A percentile compares a stretch with the other conserved stretches of the same genome.
Evolutionary conservation across 2,329 filamentous ascomycete genomes (phyloP).

Genomic region (Endoconidiophora laricicola): DNA sequence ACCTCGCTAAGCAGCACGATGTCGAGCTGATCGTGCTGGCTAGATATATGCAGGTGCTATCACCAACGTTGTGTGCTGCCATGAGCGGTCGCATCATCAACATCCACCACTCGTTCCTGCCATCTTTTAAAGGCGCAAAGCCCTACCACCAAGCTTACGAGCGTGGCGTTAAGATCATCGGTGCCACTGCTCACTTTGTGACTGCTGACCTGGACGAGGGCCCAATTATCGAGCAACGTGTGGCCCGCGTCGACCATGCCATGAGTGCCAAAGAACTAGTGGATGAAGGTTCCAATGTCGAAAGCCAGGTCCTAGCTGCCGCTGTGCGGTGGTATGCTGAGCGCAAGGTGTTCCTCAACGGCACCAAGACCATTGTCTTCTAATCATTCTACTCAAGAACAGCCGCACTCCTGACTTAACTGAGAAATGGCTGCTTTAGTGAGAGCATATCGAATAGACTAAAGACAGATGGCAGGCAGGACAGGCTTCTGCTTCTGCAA

Average conservation of each 20-base stretch:
- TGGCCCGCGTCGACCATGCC: slow-evolving; percentile 59
- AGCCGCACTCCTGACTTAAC: too few relatives aligned
- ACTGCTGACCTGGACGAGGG: slow-evolving; percentile 74
- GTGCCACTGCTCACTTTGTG: slow-evolving; percentile 73
- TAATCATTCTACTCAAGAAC: background rate
- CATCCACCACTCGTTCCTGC: slow-evolving; percentile 78
- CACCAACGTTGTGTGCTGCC: slow-evolving; percentile 51
- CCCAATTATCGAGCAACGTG: slow-evolving; percentile 74
- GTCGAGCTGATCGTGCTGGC: slow-evolving; percentile 70
- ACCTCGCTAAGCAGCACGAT: slow-evolving; percentile 49
- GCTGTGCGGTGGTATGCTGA: slow-evolving; percentile 77
- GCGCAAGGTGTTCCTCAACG: slow-evolving; percentile 61
- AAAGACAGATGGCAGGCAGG: too few relatives aligned
- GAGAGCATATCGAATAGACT: too few relatives aligned
- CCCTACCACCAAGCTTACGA: slow-evolving; percentile 81
- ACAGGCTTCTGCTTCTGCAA: too few relatives aligned
- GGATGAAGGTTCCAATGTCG: slow-evolving; percentile 67
- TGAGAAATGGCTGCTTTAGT: too few relatives aligned
- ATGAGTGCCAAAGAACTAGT: slow-evolving; percentile 62
- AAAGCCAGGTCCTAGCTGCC: slow-evolving; percentile 65
- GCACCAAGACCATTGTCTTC: slow-evolving; percentile 66
- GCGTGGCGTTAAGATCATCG: slow-evolving; percentile 75
- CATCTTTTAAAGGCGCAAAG: slow-evolving; percentile 74
- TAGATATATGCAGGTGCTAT: slow-evolving; percentile 55
- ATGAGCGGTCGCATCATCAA: slow-evolving; percentile 72